phyloP scores from a whole-genome alignment of 164 flowering plant genomes.

The Liquidambar formosana region DNA sequence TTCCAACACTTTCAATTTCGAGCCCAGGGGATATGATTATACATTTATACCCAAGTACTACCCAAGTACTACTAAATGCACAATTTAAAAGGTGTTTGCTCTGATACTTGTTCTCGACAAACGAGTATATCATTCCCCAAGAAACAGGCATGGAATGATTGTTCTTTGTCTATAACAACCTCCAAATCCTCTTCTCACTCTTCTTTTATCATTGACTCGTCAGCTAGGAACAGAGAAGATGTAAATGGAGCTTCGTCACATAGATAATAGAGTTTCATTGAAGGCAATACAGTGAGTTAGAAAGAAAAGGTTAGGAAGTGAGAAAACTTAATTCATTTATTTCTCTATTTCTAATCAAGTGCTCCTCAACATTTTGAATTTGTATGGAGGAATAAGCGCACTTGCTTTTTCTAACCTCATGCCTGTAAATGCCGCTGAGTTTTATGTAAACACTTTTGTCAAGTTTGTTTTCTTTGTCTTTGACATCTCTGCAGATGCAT shows the following conservation, averaged over 20 bases:
- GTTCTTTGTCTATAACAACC: constrained; percentile 13
- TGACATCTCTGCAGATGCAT: background rate
- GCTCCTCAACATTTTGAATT: background rate
- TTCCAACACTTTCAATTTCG: too few species aligned
- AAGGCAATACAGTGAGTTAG: background rate
- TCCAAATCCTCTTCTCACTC: constrained; percentile 10
- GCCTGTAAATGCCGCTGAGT: background rate
- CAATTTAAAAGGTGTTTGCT: too few species aligned
- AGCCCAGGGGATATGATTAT: too few species aligned
- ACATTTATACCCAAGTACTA: too few species aligned
- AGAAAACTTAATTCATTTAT: background rate
- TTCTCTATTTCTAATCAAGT: background rate
- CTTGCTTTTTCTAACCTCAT: background rate
- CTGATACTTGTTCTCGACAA: constrained; percentile 10
- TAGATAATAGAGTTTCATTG: too few species aligned
- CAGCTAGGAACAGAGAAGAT: background rate
- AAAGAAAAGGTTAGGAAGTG: background rate
- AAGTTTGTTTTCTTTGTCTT: background rate
- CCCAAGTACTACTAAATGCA: too few species aligned
- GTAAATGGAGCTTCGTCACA: too few species aligned
- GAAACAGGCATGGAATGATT: constrained; percentile 13
- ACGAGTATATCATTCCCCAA: constrained; percentile 17
- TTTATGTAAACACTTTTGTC: background rate
- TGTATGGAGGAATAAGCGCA: too few species aligned
- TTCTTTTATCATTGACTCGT: background rate